phyloP scores from a whole-genome alignment of 1,284 basidiomycete species.

The Trichosporon inkin region DNA sequence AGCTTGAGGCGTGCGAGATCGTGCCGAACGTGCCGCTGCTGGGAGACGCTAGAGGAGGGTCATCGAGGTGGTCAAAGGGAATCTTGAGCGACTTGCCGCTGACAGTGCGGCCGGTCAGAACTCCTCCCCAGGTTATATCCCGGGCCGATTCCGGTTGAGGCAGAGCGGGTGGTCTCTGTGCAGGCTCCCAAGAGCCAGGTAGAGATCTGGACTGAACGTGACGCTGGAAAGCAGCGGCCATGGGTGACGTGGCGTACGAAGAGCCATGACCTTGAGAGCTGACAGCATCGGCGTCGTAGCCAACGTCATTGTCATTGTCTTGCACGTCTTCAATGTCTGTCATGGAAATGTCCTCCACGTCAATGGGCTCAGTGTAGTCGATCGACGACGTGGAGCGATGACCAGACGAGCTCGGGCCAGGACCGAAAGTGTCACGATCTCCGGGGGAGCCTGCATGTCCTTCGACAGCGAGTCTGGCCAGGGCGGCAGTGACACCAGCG shows the following conservation, averaged over 20 bases:
- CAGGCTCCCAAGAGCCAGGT: neutral
- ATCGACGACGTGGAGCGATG: neutral
- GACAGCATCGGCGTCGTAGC: conserved; percentile 9
- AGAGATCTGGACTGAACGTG: neutral
- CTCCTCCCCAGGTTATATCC: conserved; percentile 14
- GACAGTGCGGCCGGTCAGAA: conserved; percentile 16
- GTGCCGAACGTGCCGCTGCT: conserved; percentile 3
- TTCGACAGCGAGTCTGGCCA: neutral
- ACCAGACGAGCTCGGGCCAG: neutral
- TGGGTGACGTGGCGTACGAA: neutral
- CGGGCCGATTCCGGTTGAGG: conserved; percentile 3
- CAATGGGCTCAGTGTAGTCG: conserved; percentile 21
- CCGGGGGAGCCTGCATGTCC: neutral
- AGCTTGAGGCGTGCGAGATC: neutral
- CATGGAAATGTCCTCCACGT: conserved; percentile 17
- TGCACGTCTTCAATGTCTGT: neutral
- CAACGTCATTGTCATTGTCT: neutral
- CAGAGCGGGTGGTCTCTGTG: neutral
- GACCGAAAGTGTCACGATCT: neutral
- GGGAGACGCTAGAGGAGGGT: neutral
- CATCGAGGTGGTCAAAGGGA: conserved; percentile 8
- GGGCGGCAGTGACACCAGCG: neutral
- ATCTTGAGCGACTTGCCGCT: conserved; percentile 12
- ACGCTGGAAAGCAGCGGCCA: neutral
- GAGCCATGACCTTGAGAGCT: neutral